Base-by-base conservation (phyloP, 2,329 filamentous ascomycete genomes). In the Plectosphaerella cucumerina region DNA sequence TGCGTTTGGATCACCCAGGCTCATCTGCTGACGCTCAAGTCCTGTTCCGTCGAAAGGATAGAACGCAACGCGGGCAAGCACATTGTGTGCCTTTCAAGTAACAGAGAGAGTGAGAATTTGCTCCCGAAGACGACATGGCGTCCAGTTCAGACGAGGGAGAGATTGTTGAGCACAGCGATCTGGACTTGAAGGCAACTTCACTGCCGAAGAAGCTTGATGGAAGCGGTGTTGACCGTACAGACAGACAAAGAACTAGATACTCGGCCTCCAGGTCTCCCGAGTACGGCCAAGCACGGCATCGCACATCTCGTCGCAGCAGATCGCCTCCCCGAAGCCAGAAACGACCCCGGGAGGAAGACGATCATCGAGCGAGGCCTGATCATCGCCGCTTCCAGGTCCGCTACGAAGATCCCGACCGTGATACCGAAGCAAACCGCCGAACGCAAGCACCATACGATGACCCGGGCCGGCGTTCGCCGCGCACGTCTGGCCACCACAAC, bases 211-310 rank as follows among this genome's bases (percentile, higher is more conserved):
- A 80, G 71, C 74, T 81, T 80, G 83, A 85, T 81, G 81, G 84
- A 86, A 85, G 76, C 82, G 85, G 81, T 82, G 86, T 96, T 96
- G 89, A 96, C 90, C 88, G 87, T 83, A 84, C 79, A 80, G 82
- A 87, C 88, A 96, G 90, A 92, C 80, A 73, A 74, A 83, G 80
- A 72, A 77, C 72, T 69, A 81, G 76, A 77, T 66, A 73, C 61
- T 80, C 81, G 65, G 67, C 72, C 65, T 73, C 70, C 59, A 72
- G 70, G 65, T 83, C 82, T 56, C 81, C 81, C 60, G 78, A 80
- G 43, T 64, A 71, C 71, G 73, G 73, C 65, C 66, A 67, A 56
- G 69, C 73, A 45, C 74, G 69, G 62, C 71, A 67, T 61, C 65
- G 62, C 57, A 67, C 67, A 17, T 65, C 67, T 50, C 73, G 76